phyloP scores from a whole-genome alignment of 495 filamentous ascomycete species.

The Hypoxylon rickii region DNA sequence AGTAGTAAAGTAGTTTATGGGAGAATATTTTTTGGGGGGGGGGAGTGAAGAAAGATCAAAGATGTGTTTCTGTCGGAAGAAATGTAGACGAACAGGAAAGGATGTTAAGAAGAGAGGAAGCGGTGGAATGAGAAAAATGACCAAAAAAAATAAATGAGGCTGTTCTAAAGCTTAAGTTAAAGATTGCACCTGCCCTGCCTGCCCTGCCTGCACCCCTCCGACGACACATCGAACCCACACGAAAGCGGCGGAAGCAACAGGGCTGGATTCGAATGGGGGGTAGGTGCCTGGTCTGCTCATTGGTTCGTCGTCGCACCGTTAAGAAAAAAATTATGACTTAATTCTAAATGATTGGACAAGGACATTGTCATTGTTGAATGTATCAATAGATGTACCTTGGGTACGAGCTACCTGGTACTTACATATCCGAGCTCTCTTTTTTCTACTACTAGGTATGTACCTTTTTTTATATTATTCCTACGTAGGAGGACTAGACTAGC shows the following conservation, averaged over 20 bases:
- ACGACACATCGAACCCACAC: conserved; percentile 31
- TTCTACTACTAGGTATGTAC: too few relatives aligned
- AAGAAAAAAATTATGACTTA: not conserved
- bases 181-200: not conserved
- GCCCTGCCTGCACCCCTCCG: conserved; percentile 29
- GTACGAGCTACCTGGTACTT: not conserved
- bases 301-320: conserved; percentile 20
- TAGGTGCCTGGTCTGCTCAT: conserved; percentile 15
- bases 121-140: conserved; percentile 19
- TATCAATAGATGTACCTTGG: not conserved
- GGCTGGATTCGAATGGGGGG: conserved; percentile 27
- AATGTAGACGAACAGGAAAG: too few relatives aligned
- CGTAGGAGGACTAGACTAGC: too few relatives aligned
- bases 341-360: not conserved
- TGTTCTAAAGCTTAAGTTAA: conserved; percentile 31
- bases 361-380: too few relatives aligned
- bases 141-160: conserved; percentile 31
- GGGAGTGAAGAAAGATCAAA: too few relatives aligned
- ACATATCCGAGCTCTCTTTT: not conserved
- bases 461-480: too few relatives aligned
- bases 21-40: too few relatives aligned
- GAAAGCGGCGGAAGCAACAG: conserved; percentile 35
- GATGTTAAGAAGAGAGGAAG: conserved; percentile 22
- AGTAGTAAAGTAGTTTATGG: not conserved
- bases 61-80: too few relatives aligned